A percentile compares a stretch with the other conserved stretches of the same genome.
phyloP scores from a whole-genome alignment of 2,329 filamentous ascomycete genomes.

The Tolypocladium guangdongense region DNA sequence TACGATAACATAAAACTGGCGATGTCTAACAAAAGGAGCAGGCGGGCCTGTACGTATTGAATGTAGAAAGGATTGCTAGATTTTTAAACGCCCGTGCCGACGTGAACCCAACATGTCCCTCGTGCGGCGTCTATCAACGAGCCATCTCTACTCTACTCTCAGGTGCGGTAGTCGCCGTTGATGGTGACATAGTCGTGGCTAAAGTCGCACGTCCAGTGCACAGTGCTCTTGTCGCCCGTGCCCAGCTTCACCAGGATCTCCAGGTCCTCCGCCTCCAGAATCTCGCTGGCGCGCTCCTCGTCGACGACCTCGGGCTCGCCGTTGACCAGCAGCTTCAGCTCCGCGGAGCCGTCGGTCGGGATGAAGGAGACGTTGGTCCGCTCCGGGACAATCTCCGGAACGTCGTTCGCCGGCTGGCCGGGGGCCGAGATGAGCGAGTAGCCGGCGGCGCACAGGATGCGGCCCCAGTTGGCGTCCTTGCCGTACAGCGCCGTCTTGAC shows the following conservation, averaged over 20 bases:
- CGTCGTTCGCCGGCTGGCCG: slow-evolving; percentile 44
- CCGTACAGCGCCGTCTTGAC: slow-evolving; percentile 98
- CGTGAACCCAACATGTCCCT: not conserved
- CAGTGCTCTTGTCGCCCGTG: slow-evolving; percentile 55
- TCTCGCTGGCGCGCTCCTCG: slow-evolving; percentile 65
- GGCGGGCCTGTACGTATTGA: not conserved
- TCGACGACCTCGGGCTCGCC: slow-evolving; percentile 74
- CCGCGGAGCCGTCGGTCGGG: slow-evolving; percentile 63
- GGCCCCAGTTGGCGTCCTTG: slow-evolving; percentile 96
- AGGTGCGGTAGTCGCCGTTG: slow-evolving; percentile 59
- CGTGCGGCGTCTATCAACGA: not conserved
- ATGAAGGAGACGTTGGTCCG: slow-evolving; percentile 71
- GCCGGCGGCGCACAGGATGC: slow-evolving; percentile 88
- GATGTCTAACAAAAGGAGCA: not conserved
- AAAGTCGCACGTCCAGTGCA: slow-evolving; percentile 81
- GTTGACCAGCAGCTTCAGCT: slow-evolving; percentile 65
- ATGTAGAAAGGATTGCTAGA: not conserved
- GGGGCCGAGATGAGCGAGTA: slow-evolving; percentile 58
- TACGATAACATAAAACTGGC: not conserved
- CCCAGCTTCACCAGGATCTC: slow-evolving; percentile 68
- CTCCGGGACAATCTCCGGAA: slow-evolving; percentile 54
- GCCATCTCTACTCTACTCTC: not conserved
- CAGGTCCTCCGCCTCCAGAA: slow-evolving; percentile 65
- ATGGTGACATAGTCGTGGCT: slow-evolving; percentile 70
- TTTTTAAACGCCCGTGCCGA: slow-evolving; percentile 1